Evolutionary conservation across 306 rosid genomes (phyloP), one percentile per base, ranked within the genome.

Genomic region (Pueraria montana): DNA sequence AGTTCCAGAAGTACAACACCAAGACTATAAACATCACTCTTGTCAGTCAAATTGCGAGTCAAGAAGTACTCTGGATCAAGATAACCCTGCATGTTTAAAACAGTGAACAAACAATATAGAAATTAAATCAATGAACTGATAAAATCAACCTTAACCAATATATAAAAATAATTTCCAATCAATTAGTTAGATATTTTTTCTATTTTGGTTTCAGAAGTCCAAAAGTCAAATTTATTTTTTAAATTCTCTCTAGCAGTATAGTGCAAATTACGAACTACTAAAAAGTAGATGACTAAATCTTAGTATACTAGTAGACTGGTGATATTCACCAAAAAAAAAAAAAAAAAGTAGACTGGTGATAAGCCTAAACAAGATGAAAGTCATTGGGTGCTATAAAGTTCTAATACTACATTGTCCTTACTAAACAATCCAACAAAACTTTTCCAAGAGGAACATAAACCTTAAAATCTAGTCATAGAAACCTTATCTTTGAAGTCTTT

Each of bases 31-130:
- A 42, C 46, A 42, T 42, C 46, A 42, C 46, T 42, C 2, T 42
- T 42, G 46, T 94, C 97, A 0, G 97, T 92, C 65, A 94, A 80
- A 77, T 92, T 90, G 73, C 53, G 97, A 72, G 97, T 94, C 50
- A 94, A 82, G 86, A 94, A 92, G 83, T 94, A 94, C 80, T 94
- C 98, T 11, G 98, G 98, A 87, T 94, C 98, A 52, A 94, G 92
- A 83, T 94, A 94, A 76, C 97, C 98, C 97, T 94, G 87, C 73
- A 81, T 77, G 45, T 80, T 59, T 27, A 26, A 64, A 75, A 42
- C 46, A 9, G 12, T 42, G 46, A 42, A 9, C 46, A 42, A 34
- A 34, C 7, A 34, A 34, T 34, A 24, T 20, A 21, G 48, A 65
- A 11, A 77, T 27, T 67, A 72, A 42, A 42, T 42, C 12, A 7